Evolutionary conservation across 495 filamentous ascomycete genomes (phyloP).

Genomic region (Haplographium delicatum): DNA sequence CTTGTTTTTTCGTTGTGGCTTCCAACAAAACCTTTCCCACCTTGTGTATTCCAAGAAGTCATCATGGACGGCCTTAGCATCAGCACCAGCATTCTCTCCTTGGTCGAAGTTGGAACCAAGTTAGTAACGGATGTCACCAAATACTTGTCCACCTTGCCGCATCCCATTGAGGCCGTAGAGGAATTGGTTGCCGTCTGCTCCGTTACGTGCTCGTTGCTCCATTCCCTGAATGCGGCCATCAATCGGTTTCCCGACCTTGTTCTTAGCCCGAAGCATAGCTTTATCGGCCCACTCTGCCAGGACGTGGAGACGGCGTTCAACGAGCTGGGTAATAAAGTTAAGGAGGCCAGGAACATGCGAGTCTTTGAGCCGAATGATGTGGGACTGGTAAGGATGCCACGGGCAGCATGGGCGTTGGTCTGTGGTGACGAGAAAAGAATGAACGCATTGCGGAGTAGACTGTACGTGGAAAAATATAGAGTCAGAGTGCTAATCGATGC

Average conservation of each 20-base stretch:
- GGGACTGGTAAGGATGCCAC: slow-evolving; percentile 7
- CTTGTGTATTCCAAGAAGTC: neutral
- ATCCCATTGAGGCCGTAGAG: slow-evolving; percentile 15
- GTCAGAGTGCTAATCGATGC: slow-evolving; percentile 15
- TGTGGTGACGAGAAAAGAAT: neutral
- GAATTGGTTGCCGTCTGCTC: slow-evolving; percentile 7
- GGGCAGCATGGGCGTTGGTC: slow-evolving; percentile 7
- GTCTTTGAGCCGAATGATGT: slow-evolving; percentile 16
- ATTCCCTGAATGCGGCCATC: neutral
- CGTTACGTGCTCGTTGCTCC: slow-evolving; percentile 6
- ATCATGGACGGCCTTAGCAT: neutral
- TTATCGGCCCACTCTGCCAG: slow-evolving; percentile 10
- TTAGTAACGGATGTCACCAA: slow-evolving; percentile 6
- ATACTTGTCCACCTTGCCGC: slow-evolving; percentile 15
- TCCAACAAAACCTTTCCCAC: neutral
- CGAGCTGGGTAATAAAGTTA: neutral
- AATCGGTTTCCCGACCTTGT: neutral
- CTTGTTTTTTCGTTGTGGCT: too few relatives aligned
- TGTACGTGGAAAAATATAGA: slow-evolving; percentile 17
- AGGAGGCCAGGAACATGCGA: neutral
- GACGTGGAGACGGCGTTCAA: slow-evolving; percentile 4
- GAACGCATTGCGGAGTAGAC: slow-evolving; percentile 6
- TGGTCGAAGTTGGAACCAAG: neutral
- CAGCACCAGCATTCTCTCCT: neutral
- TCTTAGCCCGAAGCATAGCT: neutral